A percentile compares a stretch with the other conserved stretches of the same genome.
These are phyloP conservation scores for Colletotrichum scovillei DNA, from an alignment of 2,329 filamentous ascomycete genomes.

Conservation along the genomic window DNA sequence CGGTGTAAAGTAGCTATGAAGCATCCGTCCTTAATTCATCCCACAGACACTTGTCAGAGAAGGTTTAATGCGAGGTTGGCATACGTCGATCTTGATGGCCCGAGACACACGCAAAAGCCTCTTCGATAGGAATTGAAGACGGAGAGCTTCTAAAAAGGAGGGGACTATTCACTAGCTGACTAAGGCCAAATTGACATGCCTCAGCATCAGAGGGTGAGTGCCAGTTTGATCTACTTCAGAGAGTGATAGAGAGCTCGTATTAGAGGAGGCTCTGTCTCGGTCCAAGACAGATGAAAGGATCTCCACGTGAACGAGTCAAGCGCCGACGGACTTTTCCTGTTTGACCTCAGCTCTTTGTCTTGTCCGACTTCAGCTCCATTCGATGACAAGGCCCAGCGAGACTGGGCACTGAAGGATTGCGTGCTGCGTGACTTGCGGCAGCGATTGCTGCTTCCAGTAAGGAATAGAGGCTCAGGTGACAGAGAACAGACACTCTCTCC, in stretches of 20 bases:
- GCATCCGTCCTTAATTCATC: not conserved
- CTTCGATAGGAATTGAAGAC: not conserved
- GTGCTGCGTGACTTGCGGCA: constrained; percentile 22
- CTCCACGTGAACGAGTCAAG: constrained; percentile 34
- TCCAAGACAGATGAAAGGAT: constrained; percentile 12
- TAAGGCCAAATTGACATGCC: not conserved
- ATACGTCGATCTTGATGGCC: constrained; percentile 4
- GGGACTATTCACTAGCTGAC: not conserved
- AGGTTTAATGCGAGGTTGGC: constrained; percentile 25
- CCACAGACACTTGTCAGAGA: constrained; percentile 22
- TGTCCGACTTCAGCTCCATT: constrained; percentile 1
- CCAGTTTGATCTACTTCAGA: constrained; percentile 5
- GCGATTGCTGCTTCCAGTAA: constrained; percentile 16
- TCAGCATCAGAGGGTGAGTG: not conserved
- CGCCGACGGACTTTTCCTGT: constrained; percentile 5
- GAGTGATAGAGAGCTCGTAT: not conserved
- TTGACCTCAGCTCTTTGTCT: constrained; percentile 8
- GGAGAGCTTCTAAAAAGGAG: not conserved
- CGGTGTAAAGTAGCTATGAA: constrained; percentile 7
- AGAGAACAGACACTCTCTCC: constrained; percentile 17
- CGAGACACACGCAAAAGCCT: constrained; percentile 13
- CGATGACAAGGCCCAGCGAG: constrained; percentile 1
- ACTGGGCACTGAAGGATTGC: constrained; percentile 13
- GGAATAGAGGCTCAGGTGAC: constrained; percentile 24
- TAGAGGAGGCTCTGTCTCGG: constrained; percentile 3